phyloP scores from a whole-genome alignment of 331 rosid genomes.

The Stylosanthes scabra region DNA sequence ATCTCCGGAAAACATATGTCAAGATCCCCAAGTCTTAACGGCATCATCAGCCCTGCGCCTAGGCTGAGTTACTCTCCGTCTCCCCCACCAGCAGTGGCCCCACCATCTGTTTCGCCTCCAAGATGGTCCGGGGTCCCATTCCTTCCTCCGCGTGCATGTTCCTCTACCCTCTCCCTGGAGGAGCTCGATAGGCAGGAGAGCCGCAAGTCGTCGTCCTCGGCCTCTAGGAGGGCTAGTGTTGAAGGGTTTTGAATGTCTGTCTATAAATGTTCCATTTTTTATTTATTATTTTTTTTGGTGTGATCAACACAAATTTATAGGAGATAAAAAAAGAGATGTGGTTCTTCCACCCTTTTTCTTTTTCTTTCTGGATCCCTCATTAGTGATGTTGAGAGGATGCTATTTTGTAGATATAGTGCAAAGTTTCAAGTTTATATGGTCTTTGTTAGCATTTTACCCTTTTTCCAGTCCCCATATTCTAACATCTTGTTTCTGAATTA shows the following conservation, averaged over 20 bases:
- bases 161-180: slow-evolving; percentile 71
- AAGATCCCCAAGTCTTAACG: slow-evolving; percentile 92
- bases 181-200: slow-evolving; percentile 80
- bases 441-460: slow-evolving; percentile 27
- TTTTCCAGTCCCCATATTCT: not conserved
- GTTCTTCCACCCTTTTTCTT: slow-evolving; percentile 46
- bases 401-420: slow-evolving; percentile 79
- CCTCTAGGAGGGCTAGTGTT: slow-evolving; percentile 72
- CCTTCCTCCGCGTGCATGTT: slow-evolving; percentile 70
- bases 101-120: slow-evolving; percentile 68
- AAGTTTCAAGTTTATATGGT: slow-evolving; percentile 44
- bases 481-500: no score
- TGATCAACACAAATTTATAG: slow-evolving; percentile 80
- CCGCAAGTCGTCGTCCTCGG: slow-evolving; percentile 80
- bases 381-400: slow-evolving; percentile 54
- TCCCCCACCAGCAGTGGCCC: slow-evolving; percentile 60
- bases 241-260: slow-evolving; percentile 86
- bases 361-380: slow-evolving; percentile 43
- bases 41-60: slow-evolving; percentile 66
- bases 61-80: slow-evolving; percentile 82
- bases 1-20: slow-evolving; percentile 69
- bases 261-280: slow-evolving; percentile 53
- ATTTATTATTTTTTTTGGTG: slow-evolving; percentile 47
- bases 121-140: slow-evolving; percentile 52
- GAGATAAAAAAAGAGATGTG: slow-evolving; percentile 57